A percentile compares a stretch with the other conserved stretches of the same genome.
phyloP scores from a whole-genome alignment of 352 stramenopile genomes.

The Pilasporangium apinafurcum region DNA sequence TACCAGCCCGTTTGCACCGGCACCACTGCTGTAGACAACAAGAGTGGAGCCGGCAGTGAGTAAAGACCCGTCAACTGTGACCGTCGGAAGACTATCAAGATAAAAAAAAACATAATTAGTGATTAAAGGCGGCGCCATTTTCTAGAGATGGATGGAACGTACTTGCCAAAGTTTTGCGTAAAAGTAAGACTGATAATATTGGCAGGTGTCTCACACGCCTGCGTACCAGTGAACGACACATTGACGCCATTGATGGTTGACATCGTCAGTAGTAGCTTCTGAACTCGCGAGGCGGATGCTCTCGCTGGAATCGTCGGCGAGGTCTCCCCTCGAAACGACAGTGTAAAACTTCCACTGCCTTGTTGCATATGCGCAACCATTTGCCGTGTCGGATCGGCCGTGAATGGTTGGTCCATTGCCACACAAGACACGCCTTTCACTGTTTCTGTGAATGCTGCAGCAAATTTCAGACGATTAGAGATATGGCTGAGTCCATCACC shows the following conservation, averaged over 20 bases:
- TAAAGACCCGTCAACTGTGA: slow-evolving; percentile 26
- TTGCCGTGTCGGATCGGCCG: slow-evolving; percentile 24
- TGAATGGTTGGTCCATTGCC: slow-evolving; percentile 46
- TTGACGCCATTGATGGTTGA: slow-evolving; percentile 46
- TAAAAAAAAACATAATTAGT: slow-evolving; percentile 3
- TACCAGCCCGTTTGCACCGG: slow-evolving; percentile 17
- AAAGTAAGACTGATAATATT: slow-evolving; percentile 71
- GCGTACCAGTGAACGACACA: slow-evolving; percentile 42
- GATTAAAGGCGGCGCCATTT: background rate
- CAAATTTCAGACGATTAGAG: slow-evolving; percentile 55
- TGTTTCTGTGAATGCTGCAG: slow-evolving; percentile 42
- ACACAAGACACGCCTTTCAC: slow-evolving; percentile 40
- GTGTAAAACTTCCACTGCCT: slow-evolving; percentile 45
- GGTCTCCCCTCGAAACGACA: slow-evolving; percentile 60
- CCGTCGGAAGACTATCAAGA: slow-evolving; percentile 40
- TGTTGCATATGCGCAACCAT: slow-evolving; percentile 30
- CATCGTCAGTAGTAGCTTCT: slow-evolving; percentile 32
- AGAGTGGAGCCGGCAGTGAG: slow-evolving; percentile 30
- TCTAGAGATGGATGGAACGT: slow-evolving; percentile 12
- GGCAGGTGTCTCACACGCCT: slow-evolving; percentile 51
- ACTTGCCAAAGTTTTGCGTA: slow-evolving; percentile 78
- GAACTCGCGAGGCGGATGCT: slow-evolving; percentile 16
- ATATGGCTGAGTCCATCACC: slow-evolving; percentile 53
- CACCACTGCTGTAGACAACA: slow-evolving; percentile 8
- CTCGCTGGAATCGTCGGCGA: slow-evolving; percentile 54